Percentiles rank a stretch among this genome's conserved stretches.
These are phyloP conservation scores for Cutaneotrichosporon dermatis DNA, from an alignment of 1,284 basidiomycete genomes.

Conservation along the genomic window DNA sequence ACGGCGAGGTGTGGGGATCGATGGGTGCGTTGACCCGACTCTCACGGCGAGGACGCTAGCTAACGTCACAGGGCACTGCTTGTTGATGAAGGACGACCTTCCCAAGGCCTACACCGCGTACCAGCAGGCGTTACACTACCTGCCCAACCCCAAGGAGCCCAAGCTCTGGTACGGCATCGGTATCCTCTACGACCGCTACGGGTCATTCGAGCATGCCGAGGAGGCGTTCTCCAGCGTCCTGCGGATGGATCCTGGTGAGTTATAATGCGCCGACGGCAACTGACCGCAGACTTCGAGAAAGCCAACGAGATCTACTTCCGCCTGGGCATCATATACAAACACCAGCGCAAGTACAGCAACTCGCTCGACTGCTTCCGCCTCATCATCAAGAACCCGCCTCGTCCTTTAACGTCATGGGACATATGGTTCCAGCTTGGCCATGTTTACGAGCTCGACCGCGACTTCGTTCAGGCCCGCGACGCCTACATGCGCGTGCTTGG, in stretches of 20 bases:
- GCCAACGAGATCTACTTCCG: constrained; percentile 98
- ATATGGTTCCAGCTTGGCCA: constrained; percentile 99
- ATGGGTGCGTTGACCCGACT: constrained; percentile 50
- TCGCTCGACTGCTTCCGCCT: constrained; percentile 89
- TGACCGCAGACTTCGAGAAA: constrained; percentile 81
- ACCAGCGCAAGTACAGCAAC: constrained; percentile 86
- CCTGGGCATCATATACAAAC: constrained; percentile 98
- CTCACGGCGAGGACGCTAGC: too few relatives aligned
- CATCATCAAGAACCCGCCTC: constrained; percentile 91
- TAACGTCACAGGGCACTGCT: constrained; percentile 65
- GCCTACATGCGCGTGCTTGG: constrained; percentile 92
- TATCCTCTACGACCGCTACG: constrained; percentile 96
- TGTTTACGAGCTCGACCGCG: constrained; percentile 68
- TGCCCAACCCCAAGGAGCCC: constrained; percentile 96
- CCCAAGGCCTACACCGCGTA: constrained; percentile 98
- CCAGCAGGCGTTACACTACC: constrained; percentile 93
- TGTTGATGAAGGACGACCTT: constrained; percentile 98
- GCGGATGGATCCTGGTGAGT: constrained; percentile 86
- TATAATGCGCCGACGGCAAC: background rate
- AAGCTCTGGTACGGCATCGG: constrained; percentile 99
- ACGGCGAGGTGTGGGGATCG: constrained; percentile 91
- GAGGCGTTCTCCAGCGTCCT: constrained; percentile 96
- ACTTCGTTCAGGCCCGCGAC: constrained; percentile 67
- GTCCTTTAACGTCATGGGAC: constrained; percentile 91
- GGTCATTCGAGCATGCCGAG: constrained; percentile 95